phyloP scores from a whole-genome alignment of 1,139 yeast genomes.

The Diutina rugosa region DNA sequence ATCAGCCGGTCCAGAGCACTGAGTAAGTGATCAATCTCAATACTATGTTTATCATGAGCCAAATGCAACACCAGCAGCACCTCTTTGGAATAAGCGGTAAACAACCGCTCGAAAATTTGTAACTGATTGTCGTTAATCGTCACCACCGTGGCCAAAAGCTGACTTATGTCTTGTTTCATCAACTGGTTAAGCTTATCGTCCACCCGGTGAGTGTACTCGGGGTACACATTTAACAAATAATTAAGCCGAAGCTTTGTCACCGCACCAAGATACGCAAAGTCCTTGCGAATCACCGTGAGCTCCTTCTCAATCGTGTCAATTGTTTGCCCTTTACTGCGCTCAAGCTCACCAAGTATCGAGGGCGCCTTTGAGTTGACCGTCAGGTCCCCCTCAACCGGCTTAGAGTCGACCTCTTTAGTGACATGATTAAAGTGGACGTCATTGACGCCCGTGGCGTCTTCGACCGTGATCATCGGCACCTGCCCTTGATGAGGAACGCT shows the following conservation, averaged over 20 bases:
- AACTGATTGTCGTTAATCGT: neutral
- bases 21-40: conserved; percentile 53
- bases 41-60: conserved; percentile 22
- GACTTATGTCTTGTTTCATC: neutral
- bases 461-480: neutral
- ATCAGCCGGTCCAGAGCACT: conserved; percentile 64
- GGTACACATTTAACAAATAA: conserved; percentile 1
- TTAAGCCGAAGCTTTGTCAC: neutral
- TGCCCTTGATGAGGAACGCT: neutral
- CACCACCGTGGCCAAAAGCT: neutral
- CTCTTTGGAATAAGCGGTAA: neutral
- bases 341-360: neutral
- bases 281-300: neutral
- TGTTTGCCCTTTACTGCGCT: neutral
- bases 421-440: neutral
- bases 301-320: neutral
- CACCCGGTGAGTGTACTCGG: neutral
- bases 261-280: neutral
- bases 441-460: neutral
- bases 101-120: neutral
- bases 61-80: neutral
- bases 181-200: neutral
- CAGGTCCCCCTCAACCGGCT: neutral
- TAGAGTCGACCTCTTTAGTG: neutral
- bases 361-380: neutral